Conservation (phyloP, 257 asterid genomes). For the Scutellaria barbata region DNA sequence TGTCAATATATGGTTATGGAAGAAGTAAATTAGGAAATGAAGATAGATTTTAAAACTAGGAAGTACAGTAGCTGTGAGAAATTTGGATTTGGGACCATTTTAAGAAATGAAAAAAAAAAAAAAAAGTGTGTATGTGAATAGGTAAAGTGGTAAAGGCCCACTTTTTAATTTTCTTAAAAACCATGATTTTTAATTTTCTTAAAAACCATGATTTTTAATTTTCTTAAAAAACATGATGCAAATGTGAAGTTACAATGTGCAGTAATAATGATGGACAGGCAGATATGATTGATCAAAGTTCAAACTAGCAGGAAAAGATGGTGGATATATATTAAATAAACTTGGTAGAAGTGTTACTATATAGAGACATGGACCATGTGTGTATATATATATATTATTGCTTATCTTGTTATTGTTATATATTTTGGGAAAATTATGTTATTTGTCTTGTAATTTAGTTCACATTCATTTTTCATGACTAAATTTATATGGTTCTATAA, state of each 20-base stretch:
- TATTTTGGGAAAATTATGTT: too few relatives aligned
- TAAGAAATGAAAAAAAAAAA: slow-evolving; percentile 29
- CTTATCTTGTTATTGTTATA: too few relatives aligned
- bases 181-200: not conserved
- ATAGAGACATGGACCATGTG: not conserved
- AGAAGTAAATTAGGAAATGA: too few relatives aligned
- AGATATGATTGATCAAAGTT: slow-evolving; percentile 30
- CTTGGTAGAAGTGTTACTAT: not conserved
- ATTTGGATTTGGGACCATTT: slow-evolving; percentile 43
- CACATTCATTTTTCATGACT: too few relatives aligned
- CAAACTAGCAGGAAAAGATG: slow-evolving; percentile 13
- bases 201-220: too few relatives aligned
- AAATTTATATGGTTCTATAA: too few relatives aligned
- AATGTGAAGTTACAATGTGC: slow-evolving; percentile 27
- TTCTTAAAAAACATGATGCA: slow-evolving; percentile 26
- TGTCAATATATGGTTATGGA: too few relatives aligned
- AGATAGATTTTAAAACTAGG: not conserved
- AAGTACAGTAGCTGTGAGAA: slow-evolving; percentile 21
- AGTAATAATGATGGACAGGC: slow-evolving; percentile 29
- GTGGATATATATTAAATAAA: slow-evolving; percentile 11
- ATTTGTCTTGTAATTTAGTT: too few relatives aligned
- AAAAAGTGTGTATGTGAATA: slow-evolving; percentile 1
- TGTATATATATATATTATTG: too few relatives aligned
- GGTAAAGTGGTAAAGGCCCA: slow-evolving; percentile 39
- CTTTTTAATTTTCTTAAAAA: slow-evolving; percentile 19